These are phyloP conservation scores for Penicillium bialowiezense DNA, from an alignment of 495 filamentous ascomycete species.

Conservation along the genomic window DNA sequence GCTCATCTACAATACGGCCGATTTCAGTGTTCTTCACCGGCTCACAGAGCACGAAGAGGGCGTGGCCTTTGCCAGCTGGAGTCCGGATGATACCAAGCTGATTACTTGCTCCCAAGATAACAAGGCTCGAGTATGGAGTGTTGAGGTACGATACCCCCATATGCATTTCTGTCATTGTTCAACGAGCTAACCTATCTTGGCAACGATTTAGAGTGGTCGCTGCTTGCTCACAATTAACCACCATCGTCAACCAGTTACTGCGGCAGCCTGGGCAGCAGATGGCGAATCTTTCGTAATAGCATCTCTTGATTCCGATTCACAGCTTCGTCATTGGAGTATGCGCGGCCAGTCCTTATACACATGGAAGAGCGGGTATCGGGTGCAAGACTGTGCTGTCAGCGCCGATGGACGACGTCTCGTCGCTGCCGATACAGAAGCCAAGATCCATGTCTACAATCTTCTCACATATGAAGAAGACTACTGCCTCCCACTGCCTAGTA, in stretches of 20 bases:
- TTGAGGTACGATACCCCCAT: slow-evolving; percentile 50
- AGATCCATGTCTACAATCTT: slow-evolving; percentile 82
- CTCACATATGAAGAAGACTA: slow-evolving; percentile 68
- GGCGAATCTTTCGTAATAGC: slow-evolving; percentile 77
- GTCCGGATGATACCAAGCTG: slow-evolving; percentile 81
- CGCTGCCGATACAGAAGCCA: slow-evolving; percentile 65
- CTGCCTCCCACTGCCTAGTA: slow-evolving; percentile 61
- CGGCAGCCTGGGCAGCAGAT: slow-evolving; percentile 81
- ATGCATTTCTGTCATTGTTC: neutral
- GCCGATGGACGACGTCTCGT: slow-evolving; percentile 75
- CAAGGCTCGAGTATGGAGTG: slow-evolving; percentile 76
- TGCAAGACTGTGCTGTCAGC: slow-evolving; percentile 81
- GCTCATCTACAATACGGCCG: slow-evolving; percentile 76
- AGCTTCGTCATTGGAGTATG: slow-evolving; percentile 65
- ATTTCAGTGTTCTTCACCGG: slow-evolving; percentile 62
- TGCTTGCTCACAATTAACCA: slow-evolving; percentile 61
- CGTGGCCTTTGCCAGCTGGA: slow-evolving; percentile 82
- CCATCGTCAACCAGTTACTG: slow-evolving; percentile 77
- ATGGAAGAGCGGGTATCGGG: slow-evolving; percentile 68
- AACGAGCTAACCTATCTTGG: slow-evolving; percentile 9
- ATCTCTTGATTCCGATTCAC: slow-evolving; percentile 64
- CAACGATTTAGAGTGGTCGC: slow-evolving; percentile 59
- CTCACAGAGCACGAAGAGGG: slow-evolving; percentile 62
- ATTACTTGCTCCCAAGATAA: slow-evolving; percentile 77
- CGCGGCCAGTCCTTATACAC: slow-evolving; percentile 55